Percentiles rank a stretch among this genome's conserved stretches.
phyloP scores from a whole-genome alignment of 202 grass and related monocot species.

The Hordeum pubiflorum region DNA sequence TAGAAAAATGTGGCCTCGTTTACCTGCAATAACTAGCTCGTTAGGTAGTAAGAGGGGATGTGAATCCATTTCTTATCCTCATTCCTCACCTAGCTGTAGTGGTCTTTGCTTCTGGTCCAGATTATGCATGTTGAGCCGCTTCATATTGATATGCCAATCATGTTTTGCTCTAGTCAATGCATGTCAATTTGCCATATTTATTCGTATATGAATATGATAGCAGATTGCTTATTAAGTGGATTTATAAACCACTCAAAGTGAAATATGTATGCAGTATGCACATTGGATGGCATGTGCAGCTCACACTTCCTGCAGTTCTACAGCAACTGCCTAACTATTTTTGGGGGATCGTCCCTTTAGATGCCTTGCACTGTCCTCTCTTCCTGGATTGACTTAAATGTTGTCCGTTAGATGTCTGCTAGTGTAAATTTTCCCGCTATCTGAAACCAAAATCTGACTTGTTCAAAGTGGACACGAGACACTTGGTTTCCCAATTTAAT shows the following conservation, averaged over 20 bases:
- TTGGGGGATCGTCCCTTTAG: neutral
- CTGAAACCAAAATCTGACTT: slow-evolving; percentile 7
- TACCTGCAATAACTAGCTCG: neutral
- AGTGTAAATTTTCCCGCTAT: neutral
- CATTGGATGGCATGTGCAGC: neutral
- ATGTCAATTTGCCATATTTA: neutral
- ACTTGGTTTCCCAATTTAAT: neutral
- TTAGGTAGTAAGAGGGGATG: neutral
- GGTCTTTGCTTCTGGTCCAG: neutral
- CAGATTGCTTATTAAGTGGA: neutral
- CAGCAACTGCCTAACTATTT: neutral
- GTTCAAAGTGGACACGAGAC: slow-evolving; percentile 10
- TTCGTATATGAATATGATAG: neutral
- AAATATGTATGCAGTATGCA: neutral
- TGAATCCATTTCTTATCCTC: neutral
- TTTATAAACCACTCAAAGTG: neutral
- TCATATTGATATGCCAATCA: neutral
- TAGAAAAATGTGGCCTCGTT: neutral
- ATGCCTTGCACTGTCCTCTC: neutral
- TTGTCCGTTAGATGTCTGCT: neutral
- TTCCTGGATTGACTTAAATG: neutral
- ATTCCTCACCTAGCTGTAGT: neutral
- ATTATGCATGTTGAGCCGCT: neutral
- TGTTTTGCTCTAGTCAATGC: neutral
- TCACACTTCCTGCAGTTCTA: slow-evolving; percentile 6